phyloP scores from a whole-genome alignment of 371 early-diverging fungal genomes.

The Rhizomucor miehei region DNA sequence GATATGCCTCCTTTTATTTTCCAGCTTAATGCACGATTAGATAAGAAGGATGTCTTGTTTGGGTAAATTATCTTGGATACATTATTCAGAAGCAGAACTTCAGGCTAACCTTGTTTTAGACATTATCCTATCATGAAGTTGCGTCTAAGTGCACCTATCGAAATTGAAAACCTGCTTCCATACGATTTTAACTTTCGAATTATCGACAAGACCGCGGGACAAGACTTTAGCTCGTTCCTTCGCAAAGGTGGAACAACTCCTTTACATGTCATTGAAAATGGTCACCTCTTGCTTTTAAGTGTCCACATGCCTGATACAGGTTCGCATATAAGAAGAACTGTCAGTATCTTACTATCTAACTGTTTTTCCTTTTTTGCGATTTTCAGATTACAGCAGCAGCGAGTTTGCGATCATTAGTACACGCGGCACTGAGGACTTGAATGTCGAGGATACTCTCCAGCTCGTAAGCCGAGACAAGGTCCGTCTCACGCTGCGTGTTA shows the following conservation, averaged over 20 bases:
- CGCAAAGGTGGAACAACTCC: constrained; percentile 73
- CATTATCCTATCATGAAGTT: constrained; percentile 85
- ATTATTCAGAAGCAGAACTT: not conserved
- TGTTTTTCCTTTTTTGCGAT: constrained; percentile 1
- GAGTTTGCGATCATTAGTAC: constrained; percentile 88
- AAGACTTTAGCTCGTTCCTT: constrained; percentile 64
- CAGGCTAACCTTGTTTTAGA: constrained; percentile 4
- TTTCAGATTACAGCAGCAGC: constrained; percentile 58
- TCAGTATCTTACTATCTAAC: too few relatives aligned
- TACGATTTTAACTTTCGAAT: constrained; percentile 80
- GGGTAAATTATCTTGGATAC: constrained; percentile 21
- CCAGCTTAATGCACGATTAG: constrained; percentile 59
- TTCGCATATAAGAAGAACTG: too few relatives aligned
- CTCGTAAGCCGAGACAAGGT: constrained; percentile 66
- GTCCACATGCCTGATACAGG: constrained; percentile 75
- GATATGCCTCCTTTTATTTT: constrained; percentile 71
- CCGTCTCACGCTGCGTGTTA: constrained; percentile 67
- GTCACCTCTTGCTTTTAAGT: constrained; percentile 75
- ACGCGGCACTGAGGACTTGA: constrained; percentile 65
- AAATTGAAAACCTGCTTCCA: constrained; percentile 94
- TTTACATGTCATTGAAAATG: constrained; percentile 84
- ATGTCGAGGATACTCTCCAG: constrained; percentile 67
- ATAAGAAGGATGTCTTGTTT: constrained; percentile 51
- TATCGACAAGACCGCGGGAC: constrained; percentile 67
- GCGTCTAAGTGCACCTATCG: constrained; percentile 84